A percentile compares a stretch with the other conserved stretches of the same genome.
Evolutionary conservation across 2,329 filamentous ascomycete species (phyloP).

Genomic region (Clarireedia sp.): DNA sequence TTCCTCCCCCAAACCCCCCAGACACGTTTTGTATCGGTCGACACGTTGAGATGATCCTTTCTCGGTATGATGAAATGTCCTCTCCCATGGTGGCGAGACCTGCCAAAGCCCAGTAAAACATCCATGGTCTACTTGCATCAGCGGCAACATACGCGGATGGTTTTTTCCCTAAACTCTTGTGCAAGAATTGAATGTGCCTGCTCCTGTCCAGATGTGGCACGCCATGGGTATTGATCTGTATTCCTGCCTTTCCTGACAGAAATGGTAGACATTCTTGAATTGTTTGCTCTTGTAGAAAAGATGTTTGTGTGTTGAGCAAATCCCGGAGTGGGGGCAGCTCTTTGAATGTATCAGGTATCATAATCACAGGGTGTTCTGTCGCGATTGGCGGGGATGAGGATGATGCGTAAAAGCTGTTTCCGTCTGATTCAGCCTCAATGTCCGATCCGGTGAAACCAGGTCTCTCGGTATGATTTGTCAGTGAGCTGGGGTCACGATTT

Average conservation of each 20-base stretch:
- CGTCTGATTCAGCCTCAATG: conserved; percentile 10
- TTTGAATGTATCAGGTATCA: conserved; percentile 50
- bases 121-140: conserved; percentile 87
- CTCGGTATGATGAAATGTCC: conserved; percentile 57
- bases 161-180: conserved; percentile 49
- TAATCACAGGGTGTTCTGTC: conserved; percentile 10
- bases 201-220: conserved; percentile 65
- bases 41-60: conserved; percentile 66
- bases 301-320: conserved; percentile 57
- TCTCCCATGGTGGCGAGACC: conserved; percentile 70
- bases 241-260: conserved; percentile 43
- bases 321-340: conserved; percentile 57
- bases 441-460: conserved; percentile 9
- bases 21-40: conserved; percentile 70
- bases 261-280: conserved; percentile 61
- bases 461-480: conserved; percentile 9
- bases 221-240: conserved; percentile 59
- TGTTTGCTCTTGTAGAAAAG: conserved; percentile 59
- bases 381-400: conserved; percentile 17
- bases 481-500: conserved; percentile 2
- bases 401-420: conserved; percentile 7
- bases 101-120: conserved; percentile 85
- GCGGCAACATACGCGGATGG: conserved; percentile 63
- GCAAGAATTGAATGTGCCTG: conserved; percentile 55
- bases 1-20: conserved; percentile 90